Evolutionary conservation across 345 rosid species (phyloP), one percentile per base, ranked within the genome.

Genomic region (Cardamine occulta): DNA sequence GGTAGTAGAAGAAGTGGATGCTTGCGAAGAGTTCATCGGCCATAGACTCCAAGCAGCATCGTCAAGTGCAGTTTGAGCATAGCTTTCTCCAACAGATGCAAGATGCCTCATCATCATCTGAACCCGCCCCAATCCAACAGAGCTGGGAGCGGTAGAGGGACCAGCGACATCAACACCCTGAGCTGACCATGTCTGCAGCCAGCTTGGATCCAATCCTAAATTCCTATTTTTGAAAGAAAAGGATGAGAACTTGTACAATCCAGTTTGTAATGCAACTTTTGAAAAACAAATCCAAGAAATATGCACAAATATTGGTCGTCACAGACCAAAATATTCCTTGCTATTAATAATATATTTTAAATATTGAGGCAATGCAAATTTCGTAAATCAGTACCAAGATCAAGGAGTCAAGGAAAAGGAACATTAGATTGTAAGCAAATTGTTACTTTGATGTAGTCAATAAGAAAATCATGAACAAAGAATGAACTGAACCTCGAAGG

Each of bases 61-160:
- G 14, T 95, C 99, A 57, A 90, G 85, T 75, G 98, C 88, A 78
- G 91, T 84, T 73, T 91, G 95, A 24, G 93, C 90, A 78, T 93
- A 93, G 58, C 93, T 89, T 82, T 91, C 98, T 52, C 98, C 98
- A 52, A 94, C 90, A 66, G 95, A 89, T 72, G 98, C 97, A 76
- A 95, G 93, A 82, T 95, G 97, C 81, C 99, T 92, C 99, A 95
- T 90, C 97, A 95, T 87, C 97, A 90, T 86, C 87, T 95, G 96
- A 77, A 95, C 97, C 74, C 98, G 82, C 34, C 91, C 91, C 70
- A 92, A 64, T 51, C 97, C 96, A 80, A 79, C 97, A 5, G 99
- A 80, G 85, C 97, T 81, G 61, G 76, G 78, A 26, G 85, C 83
- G n/a, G 87, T 89, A 42, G 99, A 95, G 67, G 99, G 93, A 72